Percentiles rank a stretch among this genome's conserved stretches.
phyloP scores from a whole-genome alignment of 1,284 basidiomycete species.

The Ceratobasidium sp. region DNA sequence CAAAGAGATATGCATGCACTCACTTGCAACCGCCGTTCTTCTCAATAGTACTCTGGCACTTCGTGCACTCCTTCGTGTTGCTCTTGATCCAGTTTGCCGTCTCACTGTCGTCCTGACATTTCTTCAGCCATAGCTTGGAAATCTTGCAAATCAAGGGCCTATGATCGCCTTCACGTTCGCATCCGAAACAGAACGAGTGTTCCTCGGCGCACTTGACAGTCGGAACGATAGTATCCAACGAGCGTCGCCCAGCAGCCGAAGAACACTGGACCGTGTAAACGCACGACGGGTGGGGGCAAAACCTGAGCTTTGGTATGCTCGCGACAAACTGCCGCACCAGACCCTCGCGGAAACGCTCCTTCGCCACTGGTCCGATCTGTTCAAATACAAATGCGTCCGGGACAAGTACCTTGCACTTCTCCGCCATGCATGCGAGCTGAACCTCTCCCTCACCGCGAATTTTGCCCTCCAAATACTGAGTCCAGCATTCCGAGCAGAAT shows the following conservation, averaged over 20 bases:
- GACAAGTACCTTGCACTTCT: slow-evolving; percentile 83
- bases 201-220: slow-evolving; percentile 81
- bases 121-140: slow-evolving; percentile 94
- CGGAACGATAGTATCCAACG: slow-evolving; percentile 84
- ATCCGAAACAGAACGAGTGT: slow-evolving; percentile 93
- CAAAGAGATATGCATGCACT: slow-evolving; percentile 54
- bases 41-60: slow-evolving; percentile 97
- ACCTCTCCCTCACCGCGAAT: slow-evolving; percentile 91
- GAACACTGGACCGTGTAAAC: slow-evolving; percentile 91
- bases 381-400: slow-evolving; percentile 67
- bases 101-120: slow-evolving; percentile 97
- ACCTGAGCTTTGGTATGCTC: slow-evolving; percentile 85
- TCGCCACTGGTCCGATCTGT: slow-evolving; percentile 47
- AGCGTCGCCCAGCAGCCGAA: slow-evolving; percentile 73
- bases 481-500: slow-evolving; percentile 91
- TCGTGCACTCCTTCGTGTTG: slow-evolving; percentile 97
- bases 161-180: slow-evolving; percentile 85
- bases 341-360: slow-evolving; percentile 67
- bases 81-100: slow-evolving; percentile 99
- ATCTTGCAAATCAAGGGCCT: slow-evolving; percentile 90
- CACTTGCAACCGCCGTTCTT: slow-evolving; percentile 99
- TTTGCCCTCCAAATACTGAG: slow-evolving; percentile 84
- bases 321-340: slow-evolving; percentile 91
- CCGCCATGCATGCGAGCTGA: slow-evolving; percentile 92
- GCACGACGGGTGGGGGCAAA: slow-evolving; percentile 89